phyloP scores from a whole-genome alignment of 2,329 filamentous ascomycete species.

The Fusarium papillatum region DNA sequence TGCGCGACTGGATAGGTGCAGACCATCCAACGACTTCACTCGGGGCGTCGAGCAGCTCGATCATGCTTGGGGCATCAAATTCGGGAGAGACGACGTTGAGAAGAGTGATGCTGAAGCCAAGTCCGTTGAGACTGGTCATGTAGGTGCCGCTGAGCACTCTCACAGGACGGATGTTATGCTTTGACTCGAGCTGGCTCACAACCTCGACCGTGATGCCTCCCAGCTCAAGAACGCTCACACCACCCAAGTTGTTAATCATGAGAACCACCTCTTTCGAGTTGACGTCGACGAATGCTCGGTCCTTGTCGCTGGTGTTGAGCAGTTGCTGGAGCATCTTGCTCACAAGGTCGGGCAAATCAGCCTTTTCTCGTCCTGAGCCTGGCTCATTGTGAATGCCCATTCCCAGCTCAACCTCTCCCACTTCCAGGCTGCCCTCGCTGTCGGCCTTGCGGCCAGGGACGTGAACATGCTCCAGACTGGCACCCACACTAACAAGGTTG shows the following conservation, averaged over 20 bases:
- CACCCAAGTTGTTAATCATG: conserved; percentile 82
- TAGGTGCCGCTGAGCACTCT: conserved; percentile 78
- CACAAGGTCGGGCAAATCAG: conserved; percentile 68
- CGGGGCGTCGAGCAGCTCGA: conserved; percentile 78
- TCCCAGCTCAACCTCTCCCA: conserved; percentile 73
- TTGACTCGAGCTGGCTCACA: conserved; percentile 69
- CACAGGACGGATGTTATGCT: conserved; percentile 72
- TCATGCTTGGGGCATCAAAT: conserved; percentile 71
- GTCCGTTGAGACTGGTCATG: conserved; percentile 84
- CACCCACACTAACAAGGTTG: conserved; percentile 88
- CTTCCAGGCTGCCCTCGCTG: conserved; percentile 68
- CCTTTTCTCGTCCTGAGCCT: conserved; percentile 65
- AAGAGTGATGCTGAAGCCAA: conserved; percentile 81
- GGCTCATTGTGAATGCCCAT: conserved; percentile 86
- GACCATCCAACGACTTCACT: conserved; percentile 80
- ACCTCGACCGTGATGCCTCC: conserved; percentile 80
- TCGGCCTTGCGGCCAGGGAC: conserved; percentile 81
- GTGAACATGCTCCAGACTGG: conserved; percentile 91
- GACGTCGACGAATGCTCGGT: conserved; percentile 78
- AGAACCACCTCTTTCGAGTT: conserved; percentile 75
- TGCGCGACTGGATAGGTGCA: conserved; percentile 71
- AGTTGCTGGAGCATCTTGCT: conserved; percentile 78
- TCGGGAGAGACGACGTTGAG: conserved; percentile 74
- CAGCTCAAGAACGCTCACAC: conserved; percentile 79
- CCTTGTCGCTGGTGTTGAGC: conserved; percentile 74